Evolutionary conservation across 2,329 filamentous ascomycete species (phyloP).

Genomic region (Westerdykella sp.): DNA sequence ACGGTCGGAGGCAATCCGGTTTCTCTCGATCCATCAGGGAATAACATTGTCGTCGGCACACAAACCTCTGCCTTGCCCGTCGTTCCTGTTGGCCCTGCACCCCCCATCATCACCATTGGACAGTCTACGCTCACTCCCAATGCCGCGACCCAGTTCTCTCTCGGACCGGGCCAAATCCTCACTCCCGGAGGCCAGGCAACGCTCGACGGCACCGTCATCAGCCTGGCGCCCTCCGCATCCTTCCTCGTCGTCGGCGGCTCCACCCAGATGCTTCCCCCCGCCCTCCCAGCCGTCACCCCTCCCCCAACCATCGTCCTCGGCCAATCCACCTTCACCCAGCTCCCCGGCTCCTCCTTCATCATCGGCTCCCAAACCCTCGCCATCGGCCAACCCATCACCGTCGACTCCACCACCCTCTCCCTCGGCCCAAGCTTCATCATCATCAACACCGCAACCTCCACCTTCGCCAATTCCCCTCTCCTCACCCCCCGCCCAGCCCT

Average conservation of each 20-base stretch:
- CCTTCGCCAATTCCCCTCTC: slow-evolving; percentile 20
- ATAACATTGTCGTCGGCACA: slow-evolving; percentile 23
- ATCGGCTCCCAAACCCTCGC: slow-evolving; percentile 32
- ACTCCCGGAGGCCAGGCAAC: slow-evolving; percentile 37
- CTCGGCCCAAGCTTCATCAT: slow-evolving; percentile 25
- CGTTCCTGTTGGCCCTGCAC: slow-evolving; percentile 3
- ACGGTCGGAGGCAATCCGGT: slow-evolving; percentile 31
- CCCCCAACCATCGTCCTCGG: slow-evolving; percentile 25
- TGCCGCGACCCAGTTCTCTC: slow-evolving; percentile 42
- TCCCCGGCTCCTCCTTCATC: slow-evolving; percentile 18
- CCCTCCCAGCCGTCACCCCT: slow-evolving; percentile 21
- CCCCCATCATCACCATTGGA: slow-evolving; percentile 39
- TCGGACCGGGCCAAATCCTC: slow-evolving; percentile 35
- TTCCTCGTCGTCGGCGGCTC: slow-evolving; percentile 38
- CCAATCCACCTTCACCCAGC: slow-evolving; percentile 21
- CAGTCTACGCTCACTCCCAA: slow-evolving; percentile 39
- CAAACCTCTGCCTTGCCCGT: slow-evolving; percentile 22
- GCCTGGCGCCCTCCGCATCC: slow-evolving; percentile 36
- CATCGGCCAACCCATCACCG: slow-evolving; percentile 30
- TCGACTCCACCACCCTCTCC: slow-evolving; percentile 30
- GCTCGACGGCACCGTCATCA: slow-evolving; percentile 36
- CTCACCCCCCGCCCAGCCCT: slow-evolving; percentile 18
- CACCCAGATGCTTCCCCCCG: slow-evolving; percentile 26
- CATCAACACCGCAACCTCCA: slow-evolving; percentile 32
- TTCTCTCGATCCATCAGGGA: slow-evolving; percentile 24